Conservation (phyloP, 2,329 filamentous ascomycete genomes). For the Arthrobotrys sphaeroides region DNA sequence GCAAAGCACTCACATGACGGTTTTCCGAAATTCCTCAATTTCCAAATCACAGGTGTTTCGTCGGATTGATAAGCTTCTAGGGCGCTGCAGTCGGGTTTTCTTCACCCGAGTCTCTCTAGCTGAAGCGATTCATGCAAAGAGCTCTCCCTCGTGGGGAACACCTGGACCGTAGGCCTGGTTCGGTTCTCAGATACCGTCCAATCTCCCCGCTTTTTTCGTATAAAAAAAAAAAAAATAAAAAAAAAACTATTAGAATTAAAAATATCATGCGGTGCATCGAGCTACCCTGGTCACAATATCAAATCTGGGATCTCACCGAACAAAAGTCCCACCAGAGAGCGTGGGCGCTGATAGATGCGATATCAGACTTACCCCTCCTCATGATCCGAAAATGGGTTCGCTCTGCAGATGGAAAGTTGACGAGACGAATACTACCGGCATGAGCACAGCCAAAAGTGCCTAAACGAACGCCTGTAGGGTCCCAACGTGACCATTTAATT, state of each 20-base stretch:
- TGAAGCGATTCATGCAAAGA: slow-evolving; percentile 12
- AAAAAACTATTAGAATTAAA: background rate
- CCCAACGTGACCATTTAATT: slow-evolving; percentile 7
- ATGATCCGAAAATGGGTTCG: slow-evolving; percentile 4
- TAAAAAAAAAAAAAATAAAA: background rate
- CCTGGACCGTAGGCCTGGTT: slow-evolving; percentile 13
- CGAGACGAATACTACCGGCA: slow-evolving; percentile 19
- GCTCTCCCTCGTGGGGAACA: slow-evolving; percentile 10
- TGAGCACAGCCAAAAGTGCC: slow-evolving; percentile 2
- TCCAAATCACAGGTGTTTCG: background rate
- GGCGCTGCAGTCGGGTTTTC: slow-evolving; percentile 12
- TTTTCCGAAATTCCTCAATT: slow-evolving; percentile 1
- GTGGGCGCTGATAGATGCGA: slow-evolving; percentile 1
- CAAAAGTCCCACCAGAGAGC: background rate
- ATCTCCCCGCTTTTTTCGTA: slow-evolving; percentile 22
- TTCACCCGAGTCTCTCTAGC: slow-evolving; percentile 9
- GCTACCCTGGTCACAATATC: slow-evolving; percentile 16
- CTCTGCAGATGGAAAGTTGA: slow-evolving; percentile 13
- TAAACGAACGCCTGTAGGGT: slow-evolving; percentile 18
- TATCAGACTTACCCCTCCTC: slow-evolving; percentile 42
- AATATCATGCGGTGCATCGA: slow-evolving; percentile 40
- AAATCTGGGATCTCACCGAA: slow-evolving; percentile 9
- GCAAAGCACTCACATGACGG: slow-evolving; percentile 39
- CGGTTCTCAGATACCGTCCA: slow-evolving; percentile 5
- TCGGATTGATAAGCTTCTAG: slow-evolving; percentile 41